These are phyloP conservation scores for Malus hybrid DNA, from an alignment of 331 rosid species.

Conservation along the genomic window DNA sequence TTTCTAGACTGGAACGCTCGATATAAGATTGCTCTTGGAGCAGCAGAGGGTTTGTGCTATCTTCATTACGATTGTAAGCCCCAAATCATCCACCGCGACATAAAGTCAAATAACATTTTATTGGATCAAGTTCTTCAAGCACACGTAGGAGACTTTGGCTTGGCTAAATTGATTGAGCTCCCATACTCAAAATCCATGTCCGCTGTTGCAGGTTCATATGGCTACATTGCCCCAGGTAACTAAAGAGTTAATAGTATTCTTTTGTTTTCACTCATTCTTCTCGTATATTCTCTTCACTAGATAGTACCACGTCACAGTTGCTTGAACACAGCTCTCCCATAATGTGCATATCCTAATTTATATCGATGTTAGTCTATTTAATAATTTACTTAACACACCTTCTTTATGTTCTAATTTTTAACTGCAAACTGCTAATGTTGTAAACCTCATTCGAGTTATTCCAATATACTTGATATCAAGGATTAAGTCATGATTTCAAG, in stretches of 20 bases:
- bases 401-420: neutral
- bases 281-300: neutral
- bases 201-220: slow-evolving; percentile 78
- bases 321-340: neutral
- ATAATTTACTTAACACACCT: neutral
- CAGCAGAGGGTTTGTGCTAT: slow-evolving; percentile 71
- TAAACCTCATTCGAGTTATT: neutral
- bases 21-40: slow-evolving; percentile 64
- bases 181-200: slow-evolving; percentile 77
- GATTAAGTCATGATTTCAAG: neutral
- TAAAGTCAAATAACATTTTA: slow-evolving; percentile 66
- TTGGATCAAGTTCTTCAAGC: slow-evolving; percentile 52
- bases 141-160: slow-evolving; percentile 73
- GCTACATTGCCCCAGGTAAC: slow-evolving; percentile 81
- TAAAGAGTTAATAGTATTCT: neutral
- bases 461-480: neutral
- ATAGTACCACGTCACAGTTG: neutral
- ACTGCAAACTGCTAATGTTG: neutral
- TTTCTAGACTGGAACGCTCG: slow-evolving; percentile 49
- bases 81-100: slow-evolving; percentile 66
- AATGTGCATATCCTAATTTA: neutral
- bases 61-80: slow-evolving; percentile 72
- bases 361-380: neutral
- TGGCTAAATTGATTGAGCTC: slow-evolving; percentile 65
- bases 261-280: neutral